Percentiles rank a stretch among this genome's conserved stretches.
Evolutionary conservation across 2,329 filamentous ascomycete genomes (phyloP).

Genomic region (Didymellaceae sp.): DNA sequence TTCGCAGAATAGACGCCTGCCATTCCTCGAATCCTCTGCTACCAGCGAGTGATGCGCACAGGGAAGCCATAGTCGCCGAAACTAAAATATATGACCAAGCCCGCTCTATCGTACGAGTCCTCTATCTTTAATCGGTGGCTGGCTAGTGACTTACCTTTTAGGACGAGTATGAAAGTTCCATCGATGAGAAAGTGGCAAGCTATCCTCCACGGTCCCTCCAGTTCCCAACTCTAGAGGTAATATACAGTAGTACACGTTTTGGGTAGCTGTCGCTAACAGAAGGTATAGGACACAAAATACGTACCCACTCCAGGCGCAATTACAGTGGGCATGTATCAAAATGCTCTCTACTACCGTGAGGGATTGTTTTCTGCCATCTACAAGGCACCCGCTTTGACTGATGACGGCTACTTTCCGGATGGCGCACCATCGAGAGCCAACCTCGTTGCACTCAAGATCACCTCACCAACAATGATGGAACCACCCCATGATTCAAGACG

Average conservation of each 20-base stretch:
- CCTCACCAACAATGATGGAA: constrained; percentile 72
- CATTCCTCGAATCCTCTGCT: constrained; percentile 54
- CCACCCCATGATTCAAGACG: constrained; percentile 83
- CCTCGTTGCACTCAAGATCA: constrained; percentile 82
- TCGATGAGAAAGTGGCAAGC: constrained; percentile 31
- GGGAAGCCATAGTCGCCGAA: constrained; percentile 71
- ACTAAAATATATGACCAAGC: constrained; percentile 66
- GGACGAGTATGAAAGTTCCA: constrained; percentile 43
- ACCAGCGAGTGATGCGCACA: constrained; percentile 56
- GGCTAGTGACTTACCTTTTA: constrained; percentile 33
- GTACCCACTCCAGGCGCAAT: constrained; percentile 46
- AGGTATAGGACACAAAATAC: constrained; percentile 37
- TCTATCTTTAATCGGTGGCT: not conserved
- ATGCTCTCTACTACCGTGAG: constrained; percentile 63
- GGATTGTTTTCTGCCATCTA: constrained; percentile 88
- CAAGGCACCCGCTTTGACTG: constrained; percentile 60
- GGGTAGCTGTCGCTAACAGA: not conserved
- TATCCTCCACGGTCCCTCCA: constrained; percentile 28
- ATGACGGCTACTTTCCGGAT: constrained; percentile 41
- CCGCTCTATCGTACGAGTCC: constrained; percentile 59
- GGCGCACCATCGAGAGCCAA: constrained; percentile 26
- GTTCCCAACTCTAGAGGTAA: constrained; percentile 36
- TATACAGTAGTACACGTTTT: not conserved
- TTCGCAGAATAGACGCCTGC: constrained; percentile 47
- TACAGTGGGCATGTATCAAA: constrained; percentile 62